phyloP scores from a whole-genome alignment of 306 rosid species.

The Herpetospermum pedunculosum region DNA sequence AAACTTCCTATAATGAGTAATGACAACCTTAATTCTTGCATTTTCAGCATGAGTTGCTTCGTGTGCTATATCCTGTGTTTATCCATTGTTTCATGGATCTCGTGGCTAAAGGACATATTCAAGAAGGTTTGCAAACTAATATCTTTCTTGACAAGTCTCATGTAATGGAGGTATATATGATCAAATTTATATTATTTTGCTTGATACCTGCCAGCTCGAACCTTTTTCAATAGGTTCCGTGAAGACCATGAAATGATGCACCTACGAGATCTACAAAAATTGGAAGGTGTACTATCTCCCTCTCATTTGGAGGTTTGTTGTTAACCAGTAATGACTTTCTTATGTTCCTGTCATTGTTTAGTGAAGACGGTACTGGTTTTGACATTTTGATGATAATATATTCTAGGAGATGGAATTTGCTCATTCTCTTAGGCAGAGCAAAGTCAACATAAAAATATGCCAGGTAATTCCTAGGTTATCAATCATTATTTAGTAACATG shows the following conservation, averaged over 20 bases:
- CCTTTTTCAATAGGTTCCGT: conserved; percentile 62
- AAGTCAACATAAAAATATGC: conserved; percentile 90
- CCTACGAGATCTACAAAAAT: conserved; percentile 68
- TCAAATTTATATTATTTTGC: conserved; percentile 8
- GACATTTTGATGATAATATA: conserved; percentile 13
- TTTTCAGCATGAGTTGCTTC: conserved; percentile 89
- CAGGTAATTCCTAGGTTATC: conserved; percentile 43
- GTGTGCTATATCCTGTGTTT: conserved; percentile 91
- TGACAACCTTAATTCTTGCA: not conserved
- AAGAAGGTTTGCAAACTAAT: conserved; percentile 47
- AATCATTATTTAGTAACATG: conserved; percentile 1
- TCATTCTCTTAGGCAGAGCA: conserved; percentile 76
- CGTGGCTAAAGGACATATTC: conserved; percentile 88
- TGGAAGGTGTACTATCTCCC: conserved; percentile 96
- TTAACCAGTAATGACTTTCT: not conserved
- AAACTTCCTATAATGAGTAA: not conserved
- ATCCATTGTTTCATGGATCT: conserved; percentile 95
- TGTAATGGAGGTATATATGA: not conserved
- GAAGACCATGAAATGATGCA: conserved; percentile 95
- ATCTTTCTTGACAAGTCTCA: not conserved
- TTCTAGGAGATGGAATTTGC: conserved; percentile 94
- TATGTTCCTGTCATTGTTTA: not conserved
- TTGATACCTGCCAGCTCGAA: conserved; percentile 47
- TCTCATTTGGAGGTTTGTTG: conserved; percentile 60
- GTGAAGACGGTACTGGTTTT: conserved; percentile 3